Evolutionary conservation across 768 basidiomycete genomes (phyloP), one percentile per base, ranked within the genome.

Genomic region (Myochromella boudieri): DNA sequence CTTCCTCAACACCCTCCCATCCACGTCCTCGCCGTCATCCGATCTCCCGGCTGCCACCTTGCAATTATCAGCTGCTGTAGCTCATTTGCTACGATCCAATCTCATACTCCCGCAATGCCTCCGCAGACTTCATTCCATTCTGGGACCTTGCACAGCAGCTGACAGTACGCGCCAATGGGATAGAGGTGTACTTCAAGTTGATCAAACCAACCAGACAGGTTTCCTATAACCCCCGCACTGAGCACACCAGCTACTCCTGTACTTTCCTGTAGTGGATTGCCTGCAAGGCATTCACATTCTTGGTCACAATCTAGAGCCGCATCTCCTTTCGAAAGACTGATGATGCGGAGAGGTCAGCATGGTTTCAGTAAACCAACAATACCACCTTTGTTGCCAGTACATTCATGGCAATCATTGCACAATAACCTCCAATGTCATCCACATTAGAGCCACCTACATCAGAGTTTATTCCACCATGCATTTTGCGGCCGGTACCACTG

Each of bases 151-250:
- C 70, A 12, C 68, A 81, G 33, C 66, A 77, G 3, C 68, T 87
- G 51, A 71, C 75, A 3, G 79, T 77, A 9, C 68, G 81, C 6
- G 75, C 77, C n/a, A 72, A 82, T 51, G 87, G 87, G 14, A 71
- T 88, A 72, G 67, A 63, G 15, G 60, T 77, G 29, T 88, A 85
- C 56, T 87, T 84, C 51, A 63, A 62, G 0, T 58, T 88, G n/a
- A 74, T 85, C 8, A 82, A 88, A 52, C 79, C 84, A 0, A 75
- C 73, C 15, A 64, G 80, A 32, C 80, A 71, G 62, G 44, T 87
- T 86, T 53, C 78, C 77, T 1, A 56, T 65, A 0, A 78, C 79
- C 0, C 80, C 81, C 11, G 60, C 52, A 3, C 58, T 64, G 0
- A 74, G 79, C 7, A 54, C 42, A 7, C 53, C 64, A 3, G 32